phyloP scores from a whole-genome alignment of 305 asterid species.

The Fraxinus albicans region DNA sequence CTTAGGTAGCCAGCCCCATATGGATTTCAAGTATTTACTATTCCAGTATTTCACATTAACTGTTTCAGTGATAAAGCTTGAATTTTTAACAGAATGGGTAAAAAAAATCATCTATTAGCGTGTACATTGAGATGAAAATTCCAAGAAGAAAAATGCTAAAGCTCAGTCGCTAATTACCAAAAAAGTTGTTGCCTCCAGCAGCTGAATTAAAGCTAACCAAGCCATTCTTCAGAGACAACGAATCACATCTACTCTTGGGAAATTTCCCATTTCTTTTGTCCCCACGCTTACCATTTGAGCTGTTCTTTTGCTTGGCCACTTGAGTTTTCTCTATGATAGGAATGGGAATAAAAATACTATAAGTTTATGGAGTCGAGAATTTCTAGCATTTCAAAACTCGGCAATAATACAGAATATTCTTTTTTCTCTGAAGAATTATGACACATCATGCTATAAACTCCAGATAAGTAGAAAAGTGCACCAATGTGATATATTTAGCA shows the following conservation, averaged over 20 bases:
- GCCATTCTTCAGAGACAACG: constrained; percentile 79
- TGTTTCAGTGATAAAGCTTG: neutral
- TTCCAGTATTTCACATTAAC: constrained; percentile 13
- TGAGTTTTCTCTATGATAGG: constrained; percentile 60
- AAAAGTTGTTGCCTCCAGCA: constrained; percentile 72
- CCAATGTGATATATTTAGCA: neutral
- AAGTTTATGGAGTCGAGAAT: constrained; percentile 14
- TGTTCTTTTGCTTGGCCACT: constrained; percentile 58
- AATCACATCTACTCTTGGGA: constrained; percentile 59
- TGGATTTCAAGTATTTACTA: neutral
- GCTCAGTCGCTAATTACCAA: constrained; percentile 44
- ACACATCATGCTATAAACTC: neutral
- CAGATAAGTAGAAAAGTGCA: neutral
- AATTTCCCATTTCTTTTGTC: constrained; percentile 76
- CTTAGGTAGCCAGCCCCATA: neutral
- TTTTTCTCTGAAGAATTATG: neutral
- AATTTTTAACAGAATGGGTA: neutral
- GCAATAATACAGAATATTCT: neutral
- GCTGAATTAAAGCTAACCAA: constrained; percentile 70
- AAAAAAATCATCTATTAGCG: neutral
- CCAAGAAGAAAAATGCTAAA: neutral
- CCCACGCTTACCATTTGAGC: constrained; percentile 59
- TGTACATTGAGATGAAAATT: neutral
- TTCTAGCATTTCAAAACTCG: constrained; percentile 3
- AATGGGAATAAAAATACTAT: constrained; percentile 15